Conservation (phyloP, 1,284 basidiomycete genomes). For the Bondarzewia mesenterica region DNA sequence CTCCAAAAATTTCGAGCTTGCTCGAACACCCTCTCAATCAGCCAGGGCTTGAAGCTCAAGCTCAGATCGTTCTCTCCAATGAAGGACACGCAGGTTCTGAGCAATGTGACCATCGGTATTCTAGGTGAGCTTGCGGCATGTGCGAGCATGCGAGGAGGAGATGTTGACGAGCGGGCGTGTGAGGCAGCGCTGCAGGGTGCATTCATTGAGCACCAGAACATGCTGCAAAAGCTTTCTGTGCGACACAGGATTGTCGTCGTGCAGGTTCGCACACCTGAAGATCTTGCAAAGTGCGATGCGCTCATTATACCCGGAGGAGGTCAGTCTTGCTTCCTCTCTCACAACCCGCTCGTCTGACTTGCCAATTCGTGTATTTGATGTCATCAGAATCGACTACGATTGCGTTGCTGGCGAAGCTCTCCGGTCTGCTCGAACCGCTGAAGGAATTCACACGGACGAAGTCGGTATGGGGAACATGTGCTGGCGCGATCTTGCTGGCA, state of each 20-base stretch:
- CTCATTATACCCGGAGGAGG: slow-evolving; percentile 91
- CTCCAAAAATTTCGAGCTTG: neutral
- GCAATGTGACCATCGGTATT: slow-evolving; percentile 24
- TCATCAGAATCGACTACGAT: slow-evolving; percentile 86
- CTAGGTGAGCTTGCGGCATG: slow-evolving; percentile 24
- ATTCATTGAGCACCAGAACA: slow-evolving; percentile 81
- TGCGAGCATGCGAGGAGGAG: neutral
- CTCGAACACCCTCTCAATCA: neutral
- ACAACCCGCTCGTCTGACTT: neutral
- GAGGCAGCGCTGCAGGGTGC: slow-evolving; percentile 84
- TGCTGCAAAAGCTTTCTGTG: slow-evolving; percentile 51
- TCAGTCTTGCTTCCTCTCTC: slow-evolving; percentile 17
- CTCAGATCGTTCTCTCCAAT: slow-evolving; percentile 1
- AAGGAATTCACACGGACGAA: slow-evolving; percentile 59
- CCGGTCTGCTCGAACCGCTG: slow-evolving; percentile 77
- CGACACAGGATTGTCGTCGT: slow-evolving; percentile 39
- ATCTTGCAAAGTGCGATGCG: slow-evolving; percentile 74
- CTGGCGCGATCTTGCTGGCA: slow-evolving; percentile 89
- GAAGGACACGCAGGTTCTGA: slow-evolving; percentile 7
- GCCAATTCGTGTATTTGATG: slow-evolving; percentile 2
- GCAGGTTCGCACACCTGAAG: slow-evolving; percentile 72
- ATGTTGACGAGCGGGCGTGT: neutral
- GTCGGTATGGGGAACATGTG: slow-evolving; percentile 95
- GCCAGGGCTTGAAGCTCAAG: neutral
- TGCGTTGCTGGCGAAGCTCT: slow-evolving; percentile 73